phyloP scores from a whole-genome alignment of 805 yeast genomes.

The Suhomyces sp. region DNA sequence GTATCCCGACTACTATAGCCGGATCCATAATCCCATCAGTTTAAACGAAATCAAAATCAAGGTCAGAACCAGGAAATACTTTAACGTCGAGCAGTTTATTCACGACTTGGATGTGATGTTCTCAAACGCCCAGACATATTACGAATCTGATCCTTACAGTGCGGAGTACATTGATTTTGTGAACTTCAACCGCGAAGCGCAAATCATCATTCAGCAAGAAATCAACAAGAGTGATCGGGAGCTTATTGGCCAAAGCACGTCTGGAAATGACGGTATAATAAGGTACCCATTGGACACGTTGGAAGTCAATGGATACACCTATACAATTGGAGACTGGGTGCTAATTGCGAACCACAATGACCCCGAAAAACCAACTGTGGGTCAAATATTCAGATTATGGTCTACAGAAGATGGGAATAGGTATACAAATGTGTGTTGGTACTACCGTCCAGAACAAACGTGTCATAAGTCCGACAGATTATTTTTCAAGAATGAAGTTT shows the following conservation, averaged over 20 bases:
- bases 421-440: constrained; percentile 96
- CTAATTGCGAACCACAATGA: constrained; percentile 85
- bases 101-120: constrained; percentile 75
- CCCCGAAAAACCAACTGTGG: constrained; percentile 84
- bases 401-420: constrained; percentile 76
- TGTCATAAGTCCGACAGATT: constrained; percentile 88
- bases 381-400: constrained; percentile 94
- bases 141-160: constrained; percentile 51
- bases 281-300: constrained; percentile 80
- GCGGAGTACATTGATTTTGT: constrained; percentile 60
- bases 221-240: constrained; percentile 79
- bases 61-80: constrained; percentile 81
- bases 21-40: constrained; percentile 58
- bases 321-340: constrained; percentile 94
- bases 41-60: constrained; percentile 74
- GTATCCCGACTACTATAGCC: constrained; percentile 53
- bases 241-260: constrained; percentile 44
- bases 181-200: constrained; percentile 59
- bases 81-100: constrained; percentile 70
- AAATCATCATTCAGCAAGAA: constrained; percentile 60
- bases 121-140: constrained; percentile 64
- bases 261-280: constrained; percentile 48
- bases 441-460: constrained; percentile 95
- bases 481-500: constrained; percentile 91
- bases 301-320: constrained; percentile 66